Evolutionary conservation across 352 stramenopile genomes (phyloP), one percentile per base, ranked within the genome.

Genomic region (Aphanomyces stellatus): DNA sequence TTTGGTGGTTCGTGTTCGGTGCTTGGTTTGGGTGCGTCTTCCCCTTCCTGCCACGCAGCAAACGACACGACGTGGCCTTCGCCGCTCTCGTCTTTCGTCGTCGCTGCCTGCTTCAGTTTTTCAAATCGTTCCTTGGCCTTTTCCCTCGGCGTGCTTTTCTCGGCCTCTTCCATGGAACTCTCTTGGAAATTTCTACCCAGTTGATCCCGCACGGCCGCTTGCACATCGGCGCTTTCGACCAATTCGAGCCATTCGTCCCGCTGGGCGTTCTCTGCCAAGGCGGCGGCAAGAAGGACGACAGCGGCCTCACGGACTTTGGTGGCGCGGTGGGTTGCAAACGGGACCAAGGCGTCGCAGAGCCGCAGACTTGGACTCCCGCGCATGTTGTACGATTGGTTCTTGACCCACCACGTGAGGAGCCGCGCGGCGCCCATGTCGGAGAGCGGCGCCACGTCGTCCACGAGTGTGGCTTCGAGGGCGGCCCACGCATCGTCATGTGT

Each of bases 271-370:
- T 43, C 33, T 19, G 17, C 19, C 7, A 64, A n/a, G 34, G 51
- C 24, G 27, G 24, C 28, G 4, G 55, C 35, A 3, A 64, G 22
- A 15, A 64, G 49, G 19, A 51, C 33, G 7, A 46, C 31, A 10
- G 55, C 33, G 7, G 55, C 55, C 7, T 35, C 35, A 17, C 55
- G 35, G 2, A 64, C 55, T 31, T 64, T 64, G 33, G 55, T 53
- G 11, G 55, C 55, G 35, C 55, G 55, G 33, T 64, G 55, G n/a
- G 13, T 51, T 17, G 55, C 31, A 22, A 51, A 46, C 25, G 22
- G 34, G 8, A 51, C 40, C 10, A 64, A 28, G 4, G 35, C 55
- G 27, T 64, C 55, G 55, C 55, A 64, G 2, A 64, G 55, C 17
- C 40, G 35, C 33, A 46, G 40, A 28, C 55, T 64, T 27, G 40